These are phyloP conservation scores for Geoglossum cookeanum DNA, from an alignment of 2,329 filamentous ascomycete species.

Conservation along the genomic window DNA sequence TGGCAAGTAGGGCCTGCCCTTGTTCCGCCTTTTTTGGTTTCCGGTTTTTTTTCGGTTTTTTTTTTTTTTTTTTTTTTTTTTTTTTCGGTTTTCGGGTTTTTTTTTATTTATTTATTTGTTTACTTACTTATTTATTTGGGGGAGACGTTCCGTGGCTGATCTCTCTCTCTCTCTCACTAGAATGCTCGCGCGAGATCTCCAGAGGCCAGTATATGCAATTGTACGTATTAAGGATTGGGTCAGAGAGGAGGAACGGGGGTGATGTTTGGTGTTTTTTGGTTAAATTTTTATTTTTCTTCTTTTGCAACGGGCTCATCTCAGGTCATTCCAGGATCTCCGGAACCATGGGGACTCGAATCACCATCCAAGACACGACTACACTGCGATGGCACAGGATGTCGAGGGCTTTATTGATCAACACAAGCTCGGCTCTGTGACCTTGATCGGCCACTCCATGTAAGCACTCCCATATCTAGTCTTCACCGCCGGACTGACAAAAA, in stretches of 20 bases:
- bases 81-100: no score
- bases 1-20: slow-evolving; percentile 52
- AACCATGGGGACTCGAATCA: slow-evolving; percentile 91
- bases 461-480: slow-evolving; percentile 10
- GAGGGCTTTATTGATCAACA: slow-evolving; percentile 58
- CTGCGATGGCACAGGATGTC: slow-evolving; percentile 65
- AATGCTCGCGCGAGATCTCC: slow-evolving; percentile 61
- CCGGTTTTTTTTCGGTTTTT: no score
- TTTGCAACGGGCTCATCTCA: background rate
- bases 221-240: slow-evolving; percentile 27
- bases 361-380: slow-evolving; percentile 55
- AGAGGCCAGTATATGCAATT: slow-evolving; percentile 63
- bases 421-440: slow-evolving; percentile 45
- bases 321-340: slow-evolving; percentile 48
- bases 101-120: no score
- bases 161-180: slow-evolving; percentile 25
- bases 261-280: no score
- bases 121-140: no score
- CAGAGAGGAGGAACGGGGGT: background rate
- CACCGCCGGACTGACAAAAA: background rate
- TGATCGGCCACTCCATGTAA: slow-evolving; percentile 90
- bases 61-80: no score
- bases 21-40: background rate
- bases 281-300: no score
- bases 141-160: background rate